Evolutionary conservation across 2,329 filamentous ascomycete genomes (phyloP).

Genomic region (Huntiella savannae): DNA sequence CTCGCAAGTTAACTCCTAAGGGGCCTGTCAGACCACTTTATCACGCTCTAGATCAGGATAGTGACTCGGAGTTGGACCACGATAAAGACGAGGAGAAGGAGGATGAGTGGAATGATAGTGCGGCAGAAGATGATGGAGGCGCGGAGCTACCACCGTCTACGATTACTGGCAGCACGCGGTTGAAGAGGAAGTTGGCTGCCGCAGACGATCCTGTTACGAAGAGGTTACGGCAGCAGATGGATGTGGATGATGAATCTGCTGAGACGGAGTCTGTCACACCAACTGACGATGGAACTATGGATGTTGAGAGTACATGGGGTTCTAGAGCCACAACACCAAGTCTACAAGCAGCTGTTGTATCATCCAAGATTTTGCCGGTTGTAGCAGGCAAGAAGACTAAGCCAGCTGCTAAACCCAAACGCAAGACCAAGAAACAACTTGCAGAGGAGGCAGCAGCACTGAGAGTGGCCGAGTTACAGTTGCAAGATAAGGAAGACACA

Average conservation of each 20-base stretch:
- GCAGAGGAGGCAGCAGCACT: slow-evolving; percentile 46
- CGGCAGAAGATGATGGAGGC: slow-evolving; percentile 43
- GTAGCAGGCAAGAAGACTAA: slow-evolving; percentile 32
- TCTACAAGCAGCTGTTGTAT: slow-evolving; percentile 14
- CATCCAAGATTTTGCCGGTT: slow-evolving; percentile 19
- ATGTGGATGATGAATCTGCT: slow-evolving; percentile 61
- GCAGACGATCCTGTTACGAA: slow-evolving; percentile 39
- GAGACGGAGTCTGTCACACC: slow-evolving; percentile 39
- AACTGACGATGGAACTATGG: slow-evolving; percentile 19
- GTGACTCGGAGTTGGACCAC: slow-evolving; percentile 68
- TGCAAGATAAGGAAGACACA: too few species aligned
- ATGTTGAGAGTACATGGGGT: slow-evolving; percentile 27
- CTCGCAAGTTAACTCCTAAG: slow-evolving; percentile 33
- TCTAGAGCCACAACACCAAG: slow-evolving; percentile 29
- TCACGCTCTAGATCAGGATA: slow-evolving; percentile 29
- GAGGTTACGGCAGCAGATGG: slow-evolving; percentile 42
- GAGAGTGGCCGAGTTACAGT: slow-evolving; percentile 14
- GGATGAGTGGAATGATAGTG: slow-evolving; percentile 28
- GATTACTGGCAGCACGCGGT: slow-evolving; percentile 30
- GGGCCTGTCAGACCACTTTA: slow-evolving; percentile 63
- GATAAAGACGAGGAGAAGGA: slow-evolving; percentile 48
- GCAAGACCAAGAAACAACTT: slow-evolving; percentile 61
- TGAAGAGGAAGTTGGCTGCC: slow-evolving; percentile 53
- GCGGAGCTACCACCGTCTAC: slow-evolving; percentile 53
- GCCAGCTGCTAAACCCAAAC: slow-evolving; percentile 36